Evolutionary conservation across 257 asterid genomes (phyloP).

Genomic region (Ilex asprella): DNA sequence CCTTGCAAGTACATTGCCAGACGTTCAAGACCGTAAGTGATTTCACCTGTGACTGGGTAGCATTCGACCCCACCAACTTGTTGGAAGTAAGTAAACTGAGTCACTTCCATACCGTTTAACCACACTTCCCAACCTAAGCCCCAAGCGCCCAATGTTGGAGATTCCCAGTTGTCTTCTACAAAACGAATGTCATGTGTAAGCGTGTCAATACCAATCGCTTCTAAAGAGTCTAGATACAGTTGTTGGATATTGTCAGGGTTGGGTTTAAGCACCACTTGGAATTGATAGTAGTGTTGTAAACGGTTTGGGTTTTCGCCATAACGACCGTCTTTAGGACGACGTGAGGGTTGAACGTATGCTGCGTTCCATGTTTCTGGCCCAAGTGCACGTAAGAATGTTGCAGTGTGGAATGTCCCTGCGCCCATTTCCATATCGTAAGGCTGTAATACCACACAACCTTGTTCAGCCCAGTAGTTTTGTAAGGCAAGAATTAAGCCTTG

Average conservation of each 20-base stretch:
- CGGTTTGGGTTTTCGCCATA: conserved; percentile 1
- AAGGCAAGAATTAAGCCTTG: neutral
- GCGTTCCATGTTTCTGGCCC: neutral
- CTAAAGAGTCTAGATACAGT: neutral
- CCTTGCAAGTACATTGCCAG: neutral
- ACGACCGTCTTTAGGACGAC: neutral
- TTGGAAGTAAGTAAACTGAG: neutral
- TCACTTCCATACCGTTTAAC: neutral
- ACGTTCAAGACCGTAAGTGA: neutral
- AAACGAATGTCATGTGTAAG: neutral
- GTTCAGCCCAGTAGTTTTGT: neutral
- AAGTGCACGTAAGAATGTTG: neutral
- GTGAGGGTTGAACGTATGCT: neutral
- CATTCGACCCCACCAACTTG: neutral
- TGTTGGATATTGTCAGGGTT: neutral
- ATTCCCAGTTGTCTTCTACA: neutral
- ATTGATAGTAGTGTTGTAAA: neutral
- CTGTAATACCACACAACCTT: neutral
- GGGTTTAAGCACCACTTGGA: neutral
- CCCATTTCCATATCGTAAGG: neutral
- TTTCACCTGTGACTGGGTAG: neutral
- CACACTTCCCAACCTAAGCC: neutral
- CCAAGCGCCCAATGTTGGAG: neutral
- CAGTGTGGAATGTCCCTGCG: neutral
- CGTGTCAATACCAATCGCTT: neutral